Conservation (phyloP, 2,329 filamentous ascomycete genomes). For the Xylaria digitata region DNA sequence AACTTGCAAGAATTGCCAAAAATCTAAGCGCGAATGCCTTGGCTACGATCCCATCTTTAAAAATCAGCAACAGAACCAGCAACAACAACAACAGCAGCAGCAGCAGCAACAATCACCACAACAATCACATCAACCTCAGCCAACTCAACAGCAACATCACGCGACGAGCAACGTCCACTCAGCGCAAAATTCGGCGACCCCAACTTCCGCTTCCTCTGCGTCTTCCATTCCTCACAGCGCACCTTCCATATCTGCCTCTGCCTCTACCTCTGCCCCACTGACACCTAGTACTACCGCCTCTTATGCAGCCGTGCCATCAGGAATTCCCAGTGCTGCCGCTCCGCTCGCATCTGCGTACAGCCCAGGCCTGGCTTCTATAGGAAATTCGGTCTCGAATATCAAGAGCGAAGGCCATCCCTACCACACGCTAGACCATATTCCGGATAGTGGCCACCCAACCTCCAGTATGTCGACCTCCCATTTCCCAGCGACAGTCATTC, state of each 20-base stretch:
- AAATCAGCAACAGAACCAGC: constrained; percentile 61
- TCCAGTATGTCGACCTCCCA: constrained; percentile 53
- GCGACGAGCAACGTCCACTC: constrained; percentile 77
- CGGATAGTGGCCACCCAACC: constrained; percentile 60
- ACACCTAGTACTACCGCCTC: constrained; percentile 43
- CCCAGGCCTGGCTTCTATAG: constrained; percentile 50
- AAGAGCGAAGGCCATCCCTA: constrained; percentile 65
- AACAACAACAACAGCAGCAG: constrained; percentile 61
- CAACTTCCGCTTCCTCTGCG: constrained; percentile 44
- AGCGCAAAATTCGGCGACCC: constrained; percentile 63
- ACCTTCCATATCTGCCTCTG: constrained; percentile 39
- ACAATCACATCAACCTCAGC: constrained; percentile 60
- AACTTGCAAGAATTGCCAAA: constrained; percentile 88
- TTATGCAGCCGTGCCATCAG: constrained; percentile 46
- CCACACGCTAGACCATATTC: constrained; percentile 73
- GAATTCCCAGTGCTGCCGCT: constrained; percentile 45
- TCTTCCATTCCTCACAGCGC: constrained; percentile 47
- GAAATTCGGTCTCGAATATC: constrained; percentile 49
- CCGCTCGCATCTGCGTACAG: constrained; percentile 45
- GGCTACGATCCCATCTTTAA: constrained; percentile 92
- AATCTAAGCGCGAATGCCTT: constrained; percentile 86
- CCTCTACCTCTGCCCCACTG: constrained; percentile 36
- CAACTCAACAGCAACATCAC: constrained; percentile 58
- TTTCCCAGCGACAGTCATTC: constrained; percentile 46
- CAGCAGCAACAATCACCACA: constrained; percentile 58